These are phyloP conservation scores for Aspergillus hortae DNA, from an alignment of 2,329 filamentous ascomycete species.

Conservation along the genomic window DNA sequence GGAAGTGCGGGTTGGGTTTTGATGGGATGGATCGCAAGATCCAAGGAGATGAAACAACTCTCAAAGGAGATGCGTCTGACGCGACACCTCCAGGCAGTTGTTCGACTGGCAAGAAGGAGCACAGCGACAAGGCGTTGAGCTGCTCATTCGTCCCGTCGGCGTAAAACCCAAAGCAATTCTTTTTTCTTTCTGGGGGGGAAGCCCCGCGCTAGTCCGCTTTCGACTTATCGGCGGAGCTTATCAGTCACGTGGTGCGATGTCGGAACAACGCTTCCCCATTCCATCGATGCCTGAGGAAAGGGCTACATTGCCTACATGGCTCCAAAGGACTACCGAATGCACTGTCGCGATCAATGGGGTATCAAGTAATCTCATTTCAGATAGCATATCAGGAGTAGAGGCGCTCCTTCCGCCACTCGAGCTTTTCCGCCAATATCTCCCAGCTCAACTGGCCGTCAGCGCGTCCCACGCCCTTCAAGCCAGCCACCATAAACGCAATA, in stretches of 20 bases:
- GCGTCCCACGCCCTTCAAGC: slow-evolving; percentile 70
- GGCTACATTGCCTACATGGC: too few relatives aligned
- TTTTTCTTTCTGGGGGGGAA: slow-evolving; percentile 11
- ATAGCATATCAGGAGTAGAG: background rate
- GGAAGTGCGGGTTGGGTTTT: slow-evolving; percentile 3
- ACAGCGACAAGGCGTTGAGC: slow-evolving; percentile 17
- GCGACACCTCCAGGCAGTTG: slow-evolving; percentile 18
- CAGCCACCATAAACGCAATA: slow-evolving; percentile 67
- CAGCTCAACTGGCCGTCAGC: slow-evolving; percentile 69
- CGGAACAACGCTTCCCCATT: slow-evolving; percentile 2
- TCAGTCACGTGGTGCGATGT: slow-evolving; percentile 16
- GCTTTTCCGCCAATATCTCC: slow-evolving; percentile 77
- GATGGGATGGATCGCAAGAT: background rate
- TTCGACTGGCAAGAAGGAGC: slow-evolving; percentile 14
- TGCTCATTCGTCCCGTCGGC: slow-evolving; percentile 13
- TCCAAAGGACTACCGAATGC: too few relatives aligned
- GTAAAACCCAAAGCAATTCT: slow-evolving; percentile 15
- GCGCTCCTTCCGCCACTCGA: slow-evolving; percentile 51
- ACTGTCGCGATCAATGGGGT: background rate
- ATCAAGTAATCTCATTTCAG: background rate
- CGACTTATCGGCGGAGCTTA: slow-evolving; percentile 24
- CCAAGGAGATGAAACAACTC: slow-evolving; percentile 11
- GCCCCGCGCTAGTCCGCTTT: slow-evolving; percentile 26
- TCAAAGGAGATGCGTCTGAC: slow-evolving; percentile 10
- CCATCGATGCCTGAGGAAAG: slow-evolving; percentile 4